A percentile compares a stretch with the other conserved stretches of the same genome.
Evolutionary conservation across 257 asterid species (phyloP).

Genomic region (Nicotiana sylvestris): DNA sequence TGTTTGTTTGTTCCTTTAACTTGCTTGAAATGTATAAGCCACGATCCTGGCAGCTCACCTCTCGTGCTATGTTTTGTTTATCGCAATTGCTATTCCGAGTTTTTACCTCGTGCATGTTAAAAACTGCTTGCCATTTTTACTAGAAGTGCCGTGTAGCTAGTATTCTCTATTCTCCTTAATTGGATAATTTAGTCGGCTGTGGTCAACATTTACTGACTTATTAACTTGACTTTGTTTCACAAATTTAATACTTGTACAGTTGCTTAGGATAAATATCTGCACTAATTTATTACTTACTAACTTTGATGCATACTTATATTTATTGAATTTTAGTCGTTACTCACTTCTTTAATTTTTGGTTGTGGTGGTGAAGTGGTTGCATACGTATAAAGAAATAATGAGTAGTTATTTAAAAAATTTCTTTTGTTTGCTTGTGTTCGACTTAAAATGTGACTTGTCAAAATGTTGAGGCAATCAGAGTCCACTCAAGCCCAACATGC

Average conservation of each 20-base stretch:
- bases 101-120: background rate
- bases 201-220: background rate
- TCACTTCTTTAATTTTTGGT: background rate
- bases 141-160: background rate
- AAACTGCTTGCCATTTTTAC: background rate
- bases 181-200: background rate
- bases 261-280: background rate
- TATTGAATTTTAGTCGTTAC: background rate
- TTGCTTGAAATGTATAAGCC: background rate
- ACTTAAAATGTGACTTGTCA: background rate
- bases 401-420: background rate
- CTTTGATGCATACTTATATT: background rate
- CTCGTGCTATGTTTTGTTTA: background rate
- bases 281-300: background rate
- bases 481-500: background rate
- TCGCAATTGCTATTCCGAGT: background rate
- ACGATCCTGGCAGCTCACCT: background rate
- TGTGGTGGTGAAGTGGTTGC: background rate
- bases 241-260: background rate
- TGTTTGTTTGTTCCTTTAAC: background rate
- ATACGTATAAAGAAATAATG: background rate
- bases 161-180: background rate
- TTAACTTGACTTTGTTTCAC: background rate
- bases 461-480: background rate
- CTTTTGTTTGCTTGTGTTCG: background rate